A percentile compares a stretch with the other conserved stretches of the same genome.
These are phyloP conservation scores for Clavispora asparagi DNA, from an alignment of 805 yeast species.

Conservation along the genomic window DNA sequence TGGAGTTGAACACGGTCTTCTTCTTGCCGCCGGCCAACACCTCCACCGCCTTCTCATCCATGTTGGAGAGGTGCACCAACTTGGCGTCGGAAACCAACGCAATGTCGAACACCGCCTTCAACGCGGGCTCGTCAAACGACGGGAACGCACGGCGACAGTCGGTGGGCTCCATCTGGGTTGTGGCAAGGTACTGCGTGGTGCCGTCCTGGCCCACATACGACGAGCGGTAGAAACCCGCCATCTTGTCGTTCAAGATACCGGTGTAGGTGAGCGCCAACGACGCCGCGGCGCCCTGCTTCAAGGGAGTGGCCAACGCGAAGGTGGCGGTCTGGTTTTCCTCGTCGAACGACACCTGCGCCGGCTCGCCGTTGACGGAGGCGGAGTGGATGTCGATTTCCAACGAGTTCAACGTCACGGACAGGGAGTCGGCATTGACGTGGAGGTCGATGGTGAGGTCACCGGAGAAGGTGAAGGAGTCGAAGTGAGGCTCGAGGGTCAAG, in stretches of 20 bases:
- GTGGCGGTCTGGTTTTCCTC: conserved; percentile 37
- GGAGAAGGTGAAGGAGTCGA: conserved; percentile 52
- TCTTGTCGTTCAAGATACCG: conserved; percentile 67
- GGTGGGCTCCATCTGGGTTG: conserved; percentile 84
- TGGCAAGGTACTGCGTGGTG: conserved; percentile 64
- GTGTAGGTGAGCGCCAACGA: conserved; percentile 47
- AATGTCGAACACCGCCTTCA: conserved; percentile 68
- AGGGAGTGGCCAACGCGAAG: conserved; percentile 33
- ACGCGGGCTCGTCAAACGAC: conserved; percentile 78
- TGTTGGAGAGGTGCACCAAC: conserved; percentile 61
- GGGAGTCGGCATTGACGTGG: conserved; percentile 43
- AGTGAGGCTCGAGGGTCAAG: conserved; percentile 38
- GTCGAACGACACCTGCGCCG: conserved; percentile 21
- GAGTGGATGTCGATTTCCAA: conserved; percentile 59
- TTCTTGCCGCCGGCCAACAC: conserved; percentile 41
- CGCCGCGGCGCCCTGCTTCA: conserved; percentile 35
- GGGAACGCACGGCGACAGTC: conserved; percentile 88
- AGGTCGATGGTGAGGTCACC: conserved; percentile 55
- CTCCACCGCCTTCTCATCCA: conserved; percentile 54
- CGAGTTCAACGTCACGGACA: conserved; percentile 51
- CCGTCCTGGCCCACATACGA: conserved; percentile 54
- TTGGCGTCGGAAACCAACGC: conserved; percentile 51
- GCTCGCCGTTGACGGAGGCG: conserved; percentile 34
- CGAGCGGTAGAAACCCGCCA: conserved; percentile 81
- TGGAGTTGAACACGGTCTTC: conserved; percentile 60